phyloP scores from a whole-genome alignment of 192 early-diverging fungal genomes.

The Entomortierella lignicola region DNA sequence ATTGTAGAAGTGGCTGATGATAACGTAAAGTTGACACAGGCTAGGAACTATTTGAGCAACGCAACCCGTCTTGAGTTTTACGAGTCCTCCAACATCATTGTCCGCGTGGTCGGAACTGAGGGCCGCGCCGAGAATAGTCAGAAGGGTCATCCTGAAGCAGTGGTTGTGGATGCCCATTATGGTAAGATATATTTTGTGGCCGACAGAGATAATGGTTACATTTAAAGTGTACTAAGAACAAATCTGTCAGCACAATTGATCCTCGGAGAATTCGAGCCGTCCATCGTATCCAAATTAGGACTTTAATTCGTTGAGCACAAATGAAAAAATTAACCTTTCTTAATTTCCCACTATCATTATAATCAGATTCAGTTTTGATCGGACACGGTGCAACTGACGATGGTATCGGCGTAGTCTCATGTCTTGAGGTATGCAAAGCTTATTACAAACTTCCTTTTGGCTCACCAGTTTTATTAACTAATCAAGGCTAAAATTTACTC shows the following conservation, averaged over 20 bases:
- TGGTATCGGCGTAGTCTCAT: constrained; percentile 72
- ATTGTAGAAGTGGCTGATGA: constrained; percentile 35
- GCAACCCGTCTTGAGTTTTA: constrained; percentile 39
- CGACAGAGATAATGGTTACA: neutral
- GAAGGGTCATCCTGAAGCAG: constrained; percentile 54
- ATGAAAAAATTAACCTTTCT: neutral
- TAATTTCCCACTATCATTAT: neutral
- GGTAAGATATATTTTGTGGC: constrained; percentile 40
- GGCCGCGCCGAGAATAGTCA: constrained; percentile 36
- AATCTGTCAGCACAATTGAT: constrained; percentile 27
- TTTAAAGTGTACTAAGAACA: neutral
- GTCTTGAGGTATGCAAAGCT: constrained; percentile 60
- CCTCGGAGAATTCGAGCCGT: constrained; percentile 6
- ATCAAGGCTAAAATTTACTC: neutral
- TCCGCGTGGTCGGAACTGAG: constrained; percentile 68
- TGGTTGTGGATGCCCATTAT: constrained; percentile 78
- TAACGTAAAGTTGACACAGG: constrained; percentile 28
- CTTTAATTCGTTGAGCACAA: neutral
- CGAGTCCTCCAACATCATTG: constrained; percentile 67
- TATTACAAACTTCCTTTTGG: neutral
- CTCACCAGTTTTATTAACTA: too few species aligned
- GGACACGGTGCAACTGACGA: constrained; percentile 79
- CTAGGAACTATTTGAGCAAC: constrained; percentile 30
- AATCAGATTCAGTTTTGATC: constrained; percentile 70
- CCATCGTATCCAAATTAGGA: constrained; percentile 27